Conservation (phyloP, 345 rosid genomes). For the Jatropha curcas region DNA sequence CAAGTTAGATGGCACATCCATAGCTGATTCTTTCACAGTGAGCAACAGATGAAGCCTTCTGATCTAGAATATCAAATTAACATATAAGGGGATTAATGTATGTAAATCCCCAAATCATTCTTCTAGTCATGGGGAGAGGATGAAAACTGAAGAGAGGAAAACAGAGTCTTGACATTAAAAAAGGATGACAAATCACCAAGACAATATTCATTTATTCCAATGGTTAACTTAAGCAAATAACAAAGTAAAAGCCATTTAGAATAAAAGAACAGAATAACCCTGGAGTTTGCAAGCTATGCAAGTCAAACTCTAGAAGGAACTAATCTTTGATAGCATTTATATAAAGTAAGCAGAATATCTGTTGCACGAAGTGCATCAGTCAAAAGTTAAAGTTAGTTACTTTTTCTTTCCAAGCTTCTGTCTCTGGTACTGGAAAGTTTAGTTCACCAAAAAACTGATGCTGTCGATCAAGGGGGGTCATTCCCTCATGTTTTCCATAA, state of each 20-base stretch:
- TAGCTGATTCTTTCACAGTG: slow-evolving; percentile 65
- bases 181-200: slow-evolving; percentile 7
- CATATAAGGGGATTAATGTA: slow-evolving; percentile 9
- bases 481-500: slow-evolving; percentile 59
- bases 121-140: background rate
- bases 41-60: slow-evolving; percentile 59
- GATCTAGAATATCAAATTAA: slow-evolving; percentile 34
- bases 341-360: background rate
- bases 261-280: no score
- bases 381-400: slow-evolving; percentile 22
- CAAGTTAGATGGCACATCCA: slow-evolving; percentile 67
- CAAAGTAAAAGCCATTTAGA: background rate
- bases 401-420: slow-evolving; percentile 98
- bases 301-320: background rate
- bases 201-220: background rate
- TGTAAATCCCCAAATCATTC: background rate
- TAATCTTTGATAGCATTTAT: background rate
- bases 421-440: slow-evolving; percentile 63
- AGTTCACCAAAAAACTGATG: slow-evolving; percentile 78
- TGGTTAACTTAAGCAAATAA: slow-evolving; percentile 2
- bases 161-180: background rate
- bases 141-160: background rate
- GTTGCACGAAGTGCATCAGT: background rate
- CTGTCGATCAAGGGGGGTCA: slow-evolving; percentile 51
- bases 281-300: background rate